These are phyloP conservation scores for Yamadazyma atmosphaerica DNA, from an alignment of 1,139 yeast genomes.

Conservation along the genomic window DNA sequence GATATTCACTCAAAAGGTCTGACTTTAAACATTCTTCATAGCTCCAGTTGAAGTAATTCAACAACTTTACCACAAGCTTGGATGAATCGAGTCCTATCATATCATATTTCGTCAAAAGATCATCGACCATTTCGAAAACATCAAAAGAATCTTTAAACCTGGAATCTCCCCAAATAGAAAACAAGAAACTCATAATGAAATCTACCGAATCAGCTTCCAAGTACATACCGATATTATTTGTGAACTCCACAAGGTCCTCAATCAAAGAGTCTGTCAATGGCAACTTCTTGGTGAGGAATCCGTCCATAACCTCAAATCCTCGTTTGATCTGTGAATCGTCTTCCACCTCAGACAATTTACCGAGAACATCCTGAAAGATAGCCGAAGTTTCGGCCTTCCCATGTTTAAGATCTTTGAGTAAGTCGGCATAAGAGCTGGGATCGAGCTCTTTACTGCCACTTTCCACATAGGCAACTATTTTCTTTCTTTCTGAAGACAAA, in stretches of 20 bases:
- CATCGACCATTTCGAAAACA: conserved; percentile 26
- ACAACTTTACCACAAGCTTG: conserved; percentile 7
- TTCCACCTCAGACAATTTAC: conserved; percentile 8
- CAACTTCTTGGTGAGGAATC: neutral
- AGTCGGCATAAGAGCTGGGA: conserved; percentile 1
- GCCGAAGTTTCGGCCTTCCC: neutral
- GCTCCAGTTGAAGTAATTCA: conserved; percentile 8
- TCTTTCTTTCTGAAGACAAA: conserved; percentile 2
- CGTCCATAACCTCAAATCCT: conserved; percentile 3
- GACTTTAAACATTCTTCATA: conserved; percentile 12
- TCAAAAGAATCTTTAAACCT: conserved; percentile 11
- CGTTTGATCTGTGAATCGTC: conserved; percentile 3
- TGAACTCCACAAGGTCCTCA: conserved; percentile 12
- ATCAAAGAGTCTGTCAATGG: neutral
- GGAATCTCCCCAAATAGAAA: conserved; percentile 13
- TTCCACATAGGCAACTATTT: conserved; percentile 3
- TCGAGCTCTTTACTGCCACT: conserved; percentile 3
- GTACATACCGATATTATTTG: conserved; percentile 22
- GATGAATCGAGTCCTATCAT: conserved; percentile 20
- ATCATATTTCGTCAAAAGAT: conserved; percentile 28
- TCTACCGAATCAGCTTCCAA: conserved; percentile 27
- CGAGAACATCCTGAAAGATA: conserved; percentile 3
- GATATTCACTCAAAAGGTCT: conserved; percentile 7
- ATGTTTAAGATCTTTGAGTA: neutral
- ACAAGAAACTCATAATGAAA: conserved; percentile 24